Conservation (phyloP, 148 eudicot species). For the Vaccinium myrtillus region DNA sequence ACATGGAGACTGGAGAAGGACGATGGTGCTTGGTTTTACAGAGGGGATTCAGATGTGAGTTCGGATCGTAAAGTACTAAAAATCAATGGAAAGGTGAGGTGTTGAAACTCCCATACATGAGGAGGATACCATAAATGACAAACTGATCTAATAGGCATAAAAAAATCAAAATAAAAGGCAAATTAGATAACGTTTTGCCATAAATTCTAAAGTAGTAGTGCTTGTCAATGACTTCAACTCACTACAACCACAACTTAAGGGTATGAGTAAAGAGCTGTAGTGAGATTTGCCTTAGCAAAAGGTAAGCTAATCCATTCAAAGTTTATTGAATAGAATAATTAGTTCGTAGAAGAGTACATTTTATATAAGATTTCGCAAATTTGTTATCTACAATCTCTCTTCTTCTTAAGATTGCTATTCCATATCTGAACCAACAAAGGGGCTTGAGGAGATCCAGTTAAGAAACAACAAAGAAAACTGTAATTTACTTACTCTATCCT, state of each 20-base stretch:
- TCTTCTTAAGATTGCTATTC: background rate
- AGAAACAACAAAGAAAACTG: background rate
- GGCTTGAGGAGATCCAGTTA: background rate
- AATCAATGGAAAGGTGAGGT: background rate
- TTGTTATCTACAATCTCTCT: background rate
- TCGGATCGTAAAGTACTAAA: background rate
- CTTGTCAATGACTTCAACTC: background rate
- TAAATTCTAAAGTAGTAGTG: background rate
- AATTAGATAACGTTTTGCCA: background rate
- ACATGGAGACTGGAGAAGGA: background rate
- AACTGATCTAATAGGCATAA: conserved; percentile 11
- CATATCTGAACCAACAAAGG: background rate
- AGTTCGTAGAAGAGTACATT: background rate
- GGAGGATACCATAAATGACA: conserved; percentile 3
- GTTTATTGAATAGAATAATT: background rate
- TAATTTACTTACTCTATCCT: conserved; percentile 59
- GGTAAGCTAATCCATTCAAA: background rate
- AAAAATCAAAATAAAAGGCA: background rate
- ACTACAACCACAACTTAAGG: background rate
- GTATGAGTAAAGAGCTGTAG: background rate
- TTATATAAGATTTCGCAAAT: no score
- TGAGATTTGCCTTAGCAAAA: background rate
- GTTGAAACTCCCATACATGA: background rate
- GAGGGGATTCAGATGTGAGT: background rate
- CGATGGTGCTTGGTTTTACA: background rate